Base-by-base conservation (phyloP, 345 rosid genomes). In the Psidium guajava region DNA sequence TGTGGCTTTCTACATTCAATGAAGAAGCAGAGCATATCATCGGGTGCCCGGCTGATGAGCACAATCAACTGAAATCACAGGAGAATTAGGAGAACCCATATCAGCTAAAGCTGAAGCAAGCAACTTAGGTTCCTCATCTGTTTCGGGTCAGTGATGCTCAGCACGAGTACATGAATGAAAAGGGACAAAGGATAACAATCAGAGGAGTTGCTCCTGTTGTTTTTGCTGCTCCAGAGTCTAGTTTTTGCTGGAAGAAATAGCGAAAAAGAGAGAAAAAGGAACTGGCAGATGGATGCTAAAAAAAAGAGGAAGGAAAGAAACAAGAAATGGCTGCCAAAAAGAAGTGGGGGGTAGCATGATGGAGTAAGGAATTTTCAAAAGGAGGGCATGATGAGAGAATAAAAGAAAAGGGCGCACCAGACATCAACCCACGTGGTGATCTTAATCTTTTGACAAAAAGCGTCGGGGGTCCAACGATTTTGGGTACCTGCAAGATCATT, bases 11-110 rank as follows among this genome's bases (percentile, higher is more conserved):
- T 82, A 61, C 95, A 84, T 97, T 97, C 88, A 97, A 95, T 61
- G 92, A 94, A 1, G 95, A 94, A 88, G 98, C 97, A 36, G 97
- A 95, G 88, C 90, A 81, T 84, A 91, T 95, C 27, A 87, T 97
- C 44, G 96, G 98, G 36, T 94, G 94, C 87, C 86, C 98, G 85
- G 98, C 98, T 82, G 96, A 95, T 82, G 99, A 94, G 88, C 98
- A 95, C 82, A 93, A 95, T 87, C 88, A 86, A 84, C 88, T 95
- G 84, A 94, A 87, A 89, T 92, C 94, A 85, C 92, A 95, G 94
- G 91, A 86, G 88, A 96, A 86, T 27, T 93, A 94, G 44, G 92
- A 85, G n/a, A 90, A 85, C 84, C 89, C 85, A 53, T 96, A 89
- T 89, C 95, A 92, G 86, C 84, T 88, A 86, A 95, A 90, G 87